Conservation (phyloP, 305 asterid genomes). For the Fraxinus baroniana region DNA sequence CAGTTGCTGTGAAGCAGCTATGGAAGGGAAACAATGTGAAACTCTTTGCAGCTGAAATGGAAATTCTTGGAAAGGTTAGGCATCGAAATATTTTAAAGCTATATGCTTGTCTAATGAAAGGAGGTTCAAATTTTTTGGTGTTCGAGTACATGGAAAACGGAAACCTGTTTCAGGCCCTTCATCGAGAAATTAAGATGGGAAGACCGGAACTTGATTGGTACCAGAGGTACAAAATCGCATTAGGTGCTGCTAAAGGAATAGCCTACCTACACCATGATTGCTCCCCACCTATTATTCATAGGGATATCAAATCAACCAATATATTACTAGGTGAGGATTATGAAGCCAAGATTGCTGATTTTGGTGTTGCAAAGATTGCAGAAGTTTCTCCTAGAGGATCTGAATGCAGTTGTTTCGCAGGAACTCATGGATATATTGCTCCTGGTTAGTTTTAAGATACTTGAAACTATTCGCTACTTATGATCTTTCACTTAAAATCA, state of each 20-base stretch:
- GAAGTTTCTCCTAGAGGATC: constrained; percentile 53
- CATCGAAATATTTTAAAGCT: constrained; percentile 82
- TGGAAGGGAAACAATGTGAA: constrained; percentile 71
- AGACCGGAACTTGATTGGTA: constrained; percentile 74
- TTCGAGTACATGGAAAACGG: constrained; percentile 89
- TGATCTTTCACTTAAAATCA: background rate
- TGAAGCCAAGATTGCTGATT: constrained; percentile 89
- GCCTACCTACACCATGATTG: constrained; percentile 87
- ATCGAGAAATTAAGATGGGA: constrained; percentile 59
- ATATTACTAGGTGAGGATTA: constrained; percentile 83
- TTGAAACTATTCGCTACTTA: background rate
- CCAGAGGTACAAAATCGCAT: constrained; percentile 64
- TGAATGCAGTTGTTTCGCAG: constrained; percentile 69
- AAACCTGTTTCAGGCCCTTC: constrained; percentile 74
- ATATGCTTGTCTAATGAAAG: constrained; percentile 71
- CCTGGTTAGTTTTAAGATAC: constrained; percentile 56
- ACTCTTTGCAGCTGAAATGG: constrained; percentile 73
- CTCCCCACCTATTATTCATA: constrained; percentile 66
- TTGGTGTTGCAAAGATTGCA: constrained; percentile 69
- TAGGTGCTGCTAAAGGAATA: constrained; percentile 91
- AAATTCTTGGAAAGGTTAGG: constrained; percentile 71
- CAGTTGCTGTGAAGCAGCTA: constrained; percentile 84
- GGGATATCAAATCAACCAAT: constrained; percentile 89
- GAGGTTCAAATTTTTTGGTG: constrained; percentile 69
- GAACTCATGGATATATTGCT: constrained; percentile 94